phyloP scores from a whole-genome alignment of 1,139 yeast genomes.

The Lodderomyces parapsilosis region DNA sequence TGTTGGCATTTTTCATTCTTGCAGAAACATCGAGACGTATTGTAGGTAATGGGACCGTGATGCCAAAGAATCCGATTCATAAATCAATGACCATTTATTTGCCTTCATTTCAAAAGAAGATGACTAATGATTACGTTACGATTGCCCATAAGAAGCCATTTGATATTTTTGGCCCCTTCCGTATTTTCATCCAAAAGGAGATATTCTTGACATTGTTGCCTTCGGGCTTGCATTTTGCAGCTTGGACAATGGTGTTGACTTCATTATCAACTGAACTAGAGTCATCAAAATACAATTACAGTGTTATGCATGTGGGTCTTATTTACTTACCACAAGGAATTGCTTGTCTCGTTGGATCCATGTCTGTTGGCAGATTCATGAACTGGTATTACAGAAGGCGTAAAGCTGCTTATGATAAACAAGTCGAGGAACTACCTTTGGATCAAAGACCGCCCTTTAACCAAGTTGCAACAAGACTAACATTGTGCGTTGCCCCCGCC shows the following conservation, averaged over 20 bases:
- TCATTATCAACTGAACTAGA: constrained; percentile 33
- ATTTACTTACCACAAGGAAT: constrained; percentile 42
- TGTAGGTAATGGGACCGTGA: constrained; percentile 40
- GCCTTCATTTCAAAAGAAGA: constrained; percentile 22
- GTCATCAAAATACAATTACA: constrained; percentile 27
- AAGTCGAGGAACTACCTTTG: constrained; percentile 14
- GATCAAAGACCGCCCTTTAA: constrained; percentile 28
- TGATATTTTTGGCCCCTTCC: constrained; percentile 29
- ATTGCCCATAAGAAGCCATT: constrained; percentile 20
- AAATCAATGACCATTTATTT: constrained; percentile 24
- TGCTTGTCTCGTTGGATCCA: constrained; percentile 28
- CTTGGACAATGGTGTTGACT: constrained; percentile 38
- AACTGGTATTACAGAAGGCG: constrained; percentile 28
- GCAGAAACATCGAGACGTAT: constrained; percentile 39
- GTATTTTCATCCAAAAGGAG: constrained; percentile 24
- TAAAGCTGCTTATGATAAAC: constrained; percentile 18
- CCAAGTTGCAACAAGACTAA: constrained; percentile 26
- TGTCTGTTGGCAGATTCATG: constrained; percentile 28
- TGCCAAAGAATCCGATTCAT: constrained; percentile 23
- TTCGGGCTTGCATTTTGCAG: constrained; percentile 34
- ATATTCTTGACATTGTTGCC: constrained; percentile 30
- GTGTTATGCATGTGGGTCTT: constrained; percentile 36
- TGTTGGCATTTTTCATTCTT: constrained; percentile 22
- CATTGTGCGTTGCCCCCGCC: constrained; percentile 26
- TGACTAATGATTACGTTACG: constrained; percentile 29